Conservation (phyloP, 257 asterid genomes). For the Gentiana dahurica region DNA sequence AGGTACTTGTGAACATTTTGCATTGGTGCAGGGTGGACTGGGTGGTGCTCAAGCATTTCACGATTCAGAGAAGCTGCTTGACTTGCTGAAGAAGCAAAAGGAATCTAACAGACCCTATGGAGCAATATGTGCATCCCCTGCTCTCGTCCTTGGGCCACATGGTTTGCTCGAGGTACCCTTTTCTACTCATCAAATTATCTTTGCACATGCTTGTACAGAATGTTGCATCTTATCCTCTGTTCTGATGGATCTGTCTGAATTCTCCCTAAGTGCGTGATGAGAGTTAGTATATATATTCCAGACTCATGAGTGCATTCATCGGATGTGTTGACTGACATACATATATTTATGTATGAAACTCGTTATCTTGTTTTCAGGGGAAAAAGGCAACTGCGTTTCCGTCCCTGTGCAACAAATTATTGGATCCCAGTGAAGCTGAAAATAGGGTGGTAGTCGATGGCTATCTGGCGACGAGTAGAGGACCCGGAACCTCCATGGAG, state of each 20-base stretch:
- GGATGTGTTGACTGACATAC: too few species aligned
- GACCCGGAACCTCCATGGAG: constrained; percentile 84
- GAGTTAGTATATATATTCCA: too few species aligned
- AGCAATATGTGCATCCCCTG: constrained; percentile 97
- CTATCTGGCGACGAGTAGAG: constrained; percentile 67
- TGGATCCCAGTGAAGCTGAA: constrained; percentile 56
- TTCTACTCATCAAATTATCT: too few species aligned
- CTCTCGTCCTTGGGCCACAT: constrained; percentile 69
- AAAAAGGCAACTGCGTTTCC: constrained; percentile 83
- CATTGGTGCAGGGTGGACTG: constrained; percentile 65
- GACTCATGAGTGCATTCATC: too few species aligned
- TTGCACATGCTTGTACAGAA: too few species aligned
- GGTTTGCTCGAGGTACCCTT: too few species aligned
- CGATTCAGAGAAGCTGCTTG: constrained; percentile 56
- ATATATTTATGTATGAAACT: too few species aligned
- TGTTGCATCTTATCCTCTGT: too few species aligned
- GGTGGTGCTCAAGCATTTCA: constrained; percentile 95
- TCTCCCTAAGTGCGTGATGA: too few species aligned
- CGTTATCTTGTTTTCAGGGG: constrained; percentile 30
- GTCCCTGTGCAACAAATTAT: constrained; percentile 60
- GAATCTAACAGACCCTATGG: constrained; percentile 62
- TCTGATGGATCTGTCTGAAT: too few species aligned
- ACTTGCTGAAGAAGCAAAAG: constrained; percentile 68
- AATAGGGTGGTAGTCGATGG: constrained; percentile 72
- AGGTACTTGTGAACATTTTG: not conserved